These are phyloP conservation scores for Chenopodium berlandieri DNA, from an alignment of 148 eudicot species.

Conservation along the genomic window DNA sequence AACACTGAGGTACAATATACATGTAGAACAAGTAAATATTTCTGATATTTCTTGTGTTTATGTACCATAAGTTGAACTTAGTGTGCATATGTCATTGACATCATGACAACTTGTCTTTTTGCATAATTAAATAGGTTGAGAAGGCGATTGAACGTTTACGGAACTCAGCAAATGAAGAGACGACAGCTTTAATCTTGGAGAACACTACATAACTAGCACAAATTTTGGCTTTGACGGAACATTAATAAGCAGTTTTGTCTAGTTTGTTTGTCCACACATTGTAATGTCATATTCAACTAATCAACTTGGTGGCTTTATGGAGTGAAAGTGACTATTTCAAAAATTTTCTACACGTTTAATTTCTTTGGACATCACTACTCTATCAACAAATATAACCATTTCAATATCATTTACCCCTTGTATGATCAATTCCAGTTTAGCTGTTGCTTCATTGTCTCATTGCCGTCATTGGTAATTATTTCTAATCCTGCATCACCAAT, in stretches of 20 bases:
- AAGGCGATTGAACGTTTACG: slow-evolving; percentile 49
- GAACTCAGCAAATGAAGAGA: slow-evolving; percentile 44
- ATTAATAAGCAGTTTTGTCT: not conserved
- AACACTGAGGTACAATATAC: slow-evolving; percentile 36
- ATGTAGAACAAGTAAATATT: not conserved
- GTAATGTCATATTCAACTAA: not conserved
- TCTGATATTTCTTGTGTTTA: no score
- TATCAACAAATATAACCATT: not conserved
- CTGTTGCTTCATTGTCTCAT: not conserved
- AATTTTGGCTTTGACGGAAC: not conserved
- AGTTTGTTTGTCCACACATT: not conserved
- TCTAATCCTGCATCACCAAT: not conserved
- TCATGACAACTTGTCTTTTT: not conserved
- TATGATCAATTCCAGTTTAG: not conserved
- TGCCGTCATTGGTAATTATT: not conserved
- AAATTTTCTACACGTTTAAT: not conserved
- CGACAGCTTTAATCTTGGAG: slow-evolving; percentile 18
- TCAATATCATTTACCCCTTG: not conserved
- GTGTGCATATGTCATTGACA: not conserved
- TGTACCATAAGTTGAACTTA: not conserved
- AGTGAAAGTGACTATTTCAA: not conserved
- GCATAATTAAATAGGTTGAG: slow-evolving; percentile 33
- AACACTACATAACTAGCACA: slow-evolving; percentile 19
- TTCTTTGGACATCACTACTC: not conserved
- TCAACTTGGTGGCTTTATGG: not conserved